Evolutionary conservation across 2,329 filamentous ascomycete species (phyloP).

Genomic region (Exophiala alcalophila): DNA sequence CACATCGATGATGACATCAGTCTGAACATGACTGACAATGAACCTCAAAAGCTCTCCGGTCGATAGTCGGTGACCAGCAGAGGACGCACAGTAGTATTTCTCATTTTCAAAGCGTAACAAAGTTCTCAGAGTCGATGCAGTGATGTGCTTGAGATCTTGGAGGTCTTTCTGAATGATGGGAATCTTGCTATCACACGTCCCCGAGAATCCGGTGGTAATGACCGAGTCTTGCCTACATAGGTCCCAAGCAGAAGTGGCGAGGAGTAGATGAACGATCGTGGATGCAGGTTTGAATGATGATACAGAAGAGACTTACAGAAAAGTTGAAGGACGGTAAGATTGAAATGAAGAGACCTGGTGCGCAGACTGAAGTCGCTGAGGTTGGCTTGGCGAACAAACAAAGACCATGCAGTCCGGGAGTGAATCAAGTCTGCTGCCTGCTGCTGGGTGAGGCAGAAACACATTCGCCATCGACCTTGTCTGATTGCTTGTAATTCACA

Average conservation of each 20-base stretch:
- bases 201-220: conserved; percentile 62
- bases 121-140: conserved; percentile 62
- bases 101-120: conserved; percentile 56
- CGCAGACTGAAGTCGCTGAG: too few species aligned
- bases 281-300: background rate
- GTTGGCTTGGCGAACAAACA: conserved; percentile 4
- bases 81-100: conserved; percentile 11
- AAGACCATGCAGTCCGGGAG: background rate
- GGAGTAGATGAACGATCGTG: background rate
- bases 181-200: conserved; percentile 62
- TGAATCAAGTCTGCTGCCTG: conserved; percentile 2
- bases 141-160: conserved; percentile 58
- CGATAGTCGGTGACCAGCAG: conserved; percentile 32
- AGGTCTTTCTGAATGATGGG: conserved; percentile 60
- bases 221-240: conserved; percentile 49
- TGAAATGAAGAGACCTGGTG: too few species aligned
- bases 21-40: conserved; percentile 40
- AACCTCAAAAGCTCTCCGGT: conserved; percentile 47
- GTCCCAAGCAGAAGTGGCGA: conserved; percentile 63
- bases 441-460: conserved; percentile 1
- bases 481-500: too few species aligned
- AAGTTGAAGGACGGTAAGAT: background rate
- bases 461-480: too few species aligned
- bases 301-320: background rate
- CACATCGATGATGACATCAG: conserved; percentile 64